Evolutionary conservation across 371 early-diverging fungal species (phyloP), one percentile per base, ranked within the genome.

Genomic region (Rhizopus arrhizus): DNA sequence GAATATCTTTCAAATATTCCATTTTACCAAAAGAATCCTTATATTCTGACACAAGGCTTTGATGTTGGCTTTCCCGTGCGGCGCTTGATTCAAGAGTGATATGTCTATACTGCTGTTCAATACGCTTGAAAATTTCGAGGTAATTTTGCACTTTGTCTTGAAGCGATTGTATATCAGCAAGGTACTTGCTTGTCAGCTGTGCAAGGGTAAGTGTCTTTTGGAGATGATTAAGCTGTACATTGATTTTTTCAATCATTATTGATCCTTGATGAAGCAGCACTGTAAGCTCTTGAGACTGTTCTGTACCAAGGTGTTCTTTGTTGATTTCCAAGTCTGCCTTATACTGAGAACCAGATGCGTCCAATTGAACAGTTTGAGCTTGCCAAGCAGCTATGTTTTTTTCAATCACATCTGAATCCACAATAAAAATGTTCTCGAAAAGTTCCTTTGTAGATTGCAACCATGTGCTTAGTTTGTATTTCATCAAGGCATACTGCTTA

Each of bases 141-240:
- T 65, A 49, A 0, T 32, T 9, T 10, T 52, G 43, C 5, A 67
- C 43, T 2, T 46, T 47, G 1, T 29, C 16, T 52, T 67, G 54
- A 8, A 73, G 48, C 12, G 40, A 35, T 3, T 43, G 36, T 10
- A 59, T 56, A 53, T 68, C 64, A 29, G 46, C 42, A 9, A 51
- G 29, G 13, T 67, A 73, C 6, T 54, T 61, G 12, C 59, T 48
- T 16, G 61, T 59, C 49, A 70, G 28, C 13, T 70, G 65, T 31
- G 45, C 45, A 5, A 70, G 38, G 12, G 65, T 62, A 6, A 65
- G 16, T 9, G 54, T 50, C 16, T 61, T 53, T 32, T 68, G 53
- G 5, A 56, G 28, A 9, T 40, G 35, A 13, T 53, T 45, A 7
- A 73, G 42, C 8, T 53, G 45, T 13, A n/a, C 5, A 5, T 50